Conservation (phyloP, 2,329 filamentous ascomycete genomes). For the Xylaria sp. region DNA sequence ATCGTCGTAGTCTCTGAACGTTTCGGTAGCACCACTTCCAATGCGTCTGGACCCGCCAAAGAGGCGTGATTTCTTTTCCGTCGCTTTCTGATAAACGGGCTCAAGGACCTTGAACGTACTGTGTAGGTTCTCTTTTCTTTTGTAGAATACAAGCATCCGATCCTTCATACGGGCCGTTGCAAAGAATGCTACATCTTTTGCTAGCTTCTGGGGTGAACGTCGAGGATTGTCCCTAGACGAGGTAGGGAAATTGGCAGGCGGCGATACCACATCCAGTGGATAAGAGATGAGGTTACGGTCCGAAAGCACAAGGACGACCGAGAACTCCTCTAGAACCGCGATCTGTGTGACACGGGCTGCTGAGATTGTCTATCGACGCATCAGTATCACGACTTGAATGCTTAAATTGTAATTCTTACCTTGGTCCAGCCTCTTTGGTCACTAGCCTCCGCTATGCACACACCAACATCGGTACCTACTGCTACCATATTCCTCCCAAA, state of each 20-base stretch:
- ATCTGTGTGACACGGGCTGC: slow-evolving; percentile 87
- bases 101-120: slow-evolving; percentile 98
- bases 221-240: slow-evolving; percentile 77
- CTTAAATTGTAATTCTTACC: slow-evolving; percentile 63
- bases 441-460: slow-evolving; percentile 87
- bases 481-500: slow-evolving; percentile 89
- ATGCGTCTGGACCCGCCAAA: slow-evolving; percentile 69
- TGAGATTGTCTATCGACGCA: slow-evolving; percentile 73
- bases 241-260: slow-evolving; percentile 69
- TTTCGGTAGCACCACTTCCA: slow-evolving; percentile 80
- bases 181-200: slow-evolving; percentile 96
- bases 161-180: slow-evolving; percentile 98
- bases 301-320: slow-evolving; percentile 88
- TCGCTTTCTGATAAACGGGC: slow-evolving; percentile 92
- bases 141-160: slow-evolving; percentile 93
- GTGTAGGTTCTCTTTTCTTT: slow-evolving; percentile 90
- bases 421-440: slow-evolving; percentile 92
- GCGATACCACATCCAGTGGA: slow-evolving; percentile 85
- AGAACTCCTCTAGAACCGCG: slow-evolving; percentile 94
- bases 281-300: slow-evolving; percentile 94
- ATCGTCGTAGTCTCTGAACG: slow-evolving; percentile 98
- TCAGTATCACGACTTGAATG: slow-evolving; percentile 11
- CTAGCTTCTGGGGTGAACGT: slow-evolving; percentile 90
- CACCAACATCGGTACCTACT: slow-evolving; percentile 93
- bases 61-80: slow-evolving; percentile 80